phyloP scores from a whole-genome alignment of 345 rosid species.

The Chamaenerion angustifolium region DNA sequence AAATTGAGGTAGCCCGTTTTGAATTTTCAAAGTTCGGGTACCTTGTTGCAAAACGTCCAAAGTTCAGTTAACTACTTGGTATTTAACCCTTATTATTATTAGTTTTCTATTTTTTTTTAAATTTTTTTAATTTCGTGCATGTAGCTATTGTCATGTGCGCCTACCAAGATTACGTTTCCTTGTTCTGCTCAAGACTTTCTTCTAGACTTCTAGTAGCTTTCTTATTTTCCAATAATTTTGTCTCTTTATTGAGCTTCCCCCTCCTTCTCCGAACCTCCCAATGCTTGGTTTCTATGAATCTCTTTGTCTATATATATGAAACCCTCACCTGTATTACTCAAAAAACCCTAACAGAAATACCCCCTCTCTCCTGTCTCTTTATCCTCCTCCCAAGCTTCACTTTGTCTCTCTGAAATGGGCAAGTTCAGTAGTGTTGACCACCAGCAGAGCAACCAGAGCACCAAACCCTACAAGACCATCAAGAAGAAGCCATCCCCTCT shows the following conservation, averaged over 20 bases:
- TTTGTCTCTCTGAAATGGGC: conserved; percentile 9
- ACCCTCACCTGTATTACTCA: background rate
- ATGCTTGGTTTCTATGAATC: background rate
- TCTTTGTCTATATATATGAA: background rate
- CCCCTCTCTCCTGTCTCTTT: too few species aligned
- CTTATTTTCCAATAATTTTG: too few species aligned
- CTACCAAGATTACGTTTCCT: too few species aligned
- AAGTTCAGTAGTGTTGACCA: conserved; percentile 5
- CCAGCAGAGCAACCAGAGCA: background rate
- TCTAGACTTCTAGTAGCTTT: conserved; percentile 9
- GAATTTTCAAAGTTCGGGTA: too few species aligned
- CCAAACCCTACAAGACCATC: conserved; percentile 2
- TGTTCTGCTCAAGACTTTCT: background rate
- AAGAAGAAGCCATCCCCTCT: conserved; percentile 20
- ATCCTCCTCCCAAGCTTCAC: too few species aligned
- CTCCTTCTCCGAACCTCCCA: conserved; percentile 14
- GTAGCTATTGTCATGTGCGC: background rate
- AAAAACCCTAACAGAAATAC: too few species aligned
- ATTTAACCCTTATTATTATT: too few species aligned
- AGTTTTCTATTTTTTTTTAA: too few species aligned
- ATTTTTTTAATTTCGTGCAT: too few species aligned
- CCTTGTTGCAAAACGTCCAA: too few species aligned
- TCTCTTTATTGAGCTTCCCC: background rate
- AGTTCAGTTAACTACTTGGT: too few species aligned
- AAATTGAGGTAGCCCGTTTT: too few species aligned